These are phyloP conservation scores for Yamadazyma endophytica DNA, from an alignment of 805 yeast species.

Conservation along the genomic window DNA sequence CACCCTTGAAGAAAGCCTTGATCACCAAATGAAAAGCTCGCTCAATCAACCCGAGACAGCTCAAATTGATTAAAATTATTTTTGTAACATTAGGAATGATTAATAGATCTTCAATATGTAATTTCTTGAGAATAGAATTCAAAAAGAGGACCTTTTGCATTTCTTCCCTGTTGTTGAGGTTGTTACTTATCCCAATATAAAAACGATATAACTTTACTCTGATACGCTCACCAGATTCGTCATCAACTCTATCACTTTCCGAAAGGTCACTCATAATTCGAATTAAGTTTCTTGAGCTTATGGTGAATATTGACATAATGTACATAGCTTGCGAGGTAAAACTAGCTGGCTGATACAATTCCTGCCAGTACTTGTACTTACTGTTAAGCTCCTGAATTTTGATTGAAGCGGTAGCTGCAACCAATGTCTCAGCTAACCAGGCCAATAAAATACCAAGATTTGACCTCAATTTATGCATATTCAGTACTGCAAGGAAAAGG, in stretches of 20 bases:
- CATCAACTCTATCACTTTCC: constrained; percentile 13
- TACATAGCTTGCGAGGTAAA: constrained; percentile 18
- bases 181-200: constrained; percentile 23
- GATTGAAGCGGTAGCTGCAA: constrained; percentile 25
- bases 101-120: constrained; percentile 2
- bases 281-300: constrained; percentile 28
- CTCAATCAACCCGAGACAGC: constrained; percentile 10
- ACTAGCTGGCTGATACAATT: constrained; percentile 24
- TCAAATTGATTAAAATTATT: constrained; percentile 16
- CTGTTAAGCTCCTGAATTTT: constrained; percentile 16
- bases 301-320: constrained; percentile 19
- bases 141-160: constrained; percentile 6
- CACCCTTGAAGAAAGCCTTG: constrained; percentile 12
- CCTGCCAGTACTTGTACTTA: constrained; percentile 19
- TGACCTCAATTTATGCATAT: constrained; percentile 31
- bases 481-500: constrained; percentile 26
- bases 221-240: constrained; percentile 12
- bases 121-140: neutral
- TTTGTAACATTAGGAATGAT: constrained; percentile 22
- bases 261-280: constrained; percentile 25
- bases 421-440: constrained; percentile 25
- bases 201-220: constrained; percentile 24
- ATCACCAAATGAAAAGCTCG: constrained; percentile 8
- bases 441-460: constrained; percentile 32
- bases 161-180: constrained; percentile 7